Percentiles rank a stretch among this genome's conserved stretches.
These are phyloP conservation scores for Bisporella sp. DNA, from an alignment of 2,329 filamentous ascomycete genomes.

Conservation along the genomic window DNA sequence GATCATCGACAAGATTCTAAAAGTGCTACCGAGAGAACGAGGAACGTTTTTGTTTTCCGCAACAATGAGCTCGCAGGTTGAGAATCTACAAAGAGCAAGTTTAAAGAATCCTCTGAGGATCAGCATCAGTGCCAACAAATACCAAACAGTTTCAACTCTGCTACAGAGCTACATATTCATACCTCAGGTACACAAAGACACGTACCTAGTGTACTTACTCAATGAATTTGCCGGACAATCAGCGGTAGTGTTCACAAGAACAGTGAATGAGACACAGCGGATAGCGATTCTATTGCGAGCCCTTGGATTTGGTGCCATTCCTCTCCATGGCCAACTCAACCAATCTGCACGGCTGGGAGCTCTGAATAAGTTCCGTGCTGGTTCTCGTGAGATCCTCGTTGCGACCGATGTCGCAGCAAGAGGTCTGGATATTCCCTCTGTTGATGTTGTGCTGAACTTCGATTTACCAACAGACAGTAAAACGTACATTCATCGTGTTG, in stretches of 20 bases:
- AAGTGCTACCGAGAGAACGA: slow-evolving; percentile 71
- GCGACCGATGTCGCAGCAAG: slow-evolving; percentile 91
- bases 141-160: slow-evolving; percentile 86
- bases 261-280: slow-evolving; percentile 84
- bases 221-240: slow-evolving; percentile 85
- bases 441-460: slow-evolving; percentile 81
- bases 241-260: slow-evolving; percentile 85
- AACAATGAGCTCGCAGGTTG: slow-evolving; percentile 90
- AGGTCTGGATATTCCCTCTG: slow-evolving; percentile 87
- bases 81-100: slow-evolving; percentile 83
- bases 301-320: slow-evolving; percentile 84
- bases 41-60: slow-evolving; percentile 89
- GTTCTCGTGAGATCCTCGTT: slow-evolving; percentile 77
- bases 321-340: slow-evolving; percentile 84
- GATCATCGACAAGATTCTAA: slow-evolving; percentile 86
- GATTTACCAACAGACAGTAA: slow-evolving; percentile 81
- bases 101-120: slow-evolving; percentile 79
- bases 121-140: slow-evolving; percentile 73
- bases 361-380: slow-evolving; percentile 80
- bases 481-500: slow-evolving; percentile 86
- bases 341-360: slow-evolving; percentile 83
- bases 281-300: slow-evolving; percentile 75
- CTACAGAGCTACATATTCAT: slow-evolving; percentile 83
- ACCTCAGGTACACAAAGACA: slow-evolving; percentile 80
- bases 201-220: slow-evolving; percentile 78